Conservation (phyloP, 805 yeast genomes). For the Metschnikowia amazonensis region DNA sequence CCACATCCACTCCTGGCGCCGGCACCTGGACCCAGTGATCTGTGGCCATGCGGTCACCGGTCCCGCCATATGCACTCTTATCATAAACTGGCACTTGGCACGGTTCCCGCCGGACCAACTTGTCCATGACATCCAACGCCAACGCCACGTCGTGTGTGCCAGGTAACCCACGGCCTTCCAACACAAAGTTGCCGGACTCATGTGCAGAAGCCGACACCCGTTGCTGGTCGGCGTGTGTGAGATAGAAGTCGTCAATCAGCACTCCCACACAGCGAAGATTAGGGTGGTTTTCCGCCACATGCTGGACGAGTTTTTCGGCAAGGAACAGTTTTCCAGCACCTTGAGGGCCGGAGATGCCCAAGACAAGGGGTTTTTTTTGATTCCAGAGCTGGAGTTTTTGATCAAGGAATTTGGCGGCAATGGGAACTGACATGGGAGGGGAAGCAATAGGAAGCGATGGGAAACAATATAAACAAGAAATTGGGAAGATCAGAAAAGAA, state of each 20-base stretch:
- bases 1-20: constrained; percentile 49
- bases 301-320: constrained; percentile 37
- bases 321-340: constrained; percentile 74
- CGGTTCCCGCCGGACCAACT: constrained; percentile 22
- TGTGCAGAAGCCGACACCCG: constrained; percentile 33
- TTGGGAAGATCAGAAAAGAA: no score
- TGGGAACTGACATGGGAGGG: not conserved
- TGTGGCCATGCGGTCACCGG: constrained; percentile 65
- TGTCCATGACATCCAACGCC: constrained; percentile 32
- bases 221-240: constrained; percentile 60
- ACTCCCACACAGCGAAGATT: constrained; percentile 41
- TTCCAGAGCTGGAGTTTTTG: constrained; percentile 7
- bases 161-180: constrained; percentile 84
- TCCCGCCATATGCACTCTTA: constrained; percentile 65
- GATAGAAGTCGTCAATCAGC: constrained; percentile 85
- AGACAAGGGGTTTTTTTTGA: constrained; percentile 39
- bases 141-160: constrained; percentile 82
- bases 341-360: constrained; percentile 69
- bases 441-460: no score
- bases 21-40: constrained; percentile 33
- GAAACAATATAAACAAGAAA: no score
- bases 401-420: constrained; percentile 12
- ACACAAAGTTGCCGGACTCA: constrained; percentile 42
- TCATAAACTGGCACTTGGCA: constrained; percentile 65
- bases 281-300: constrained; percentile 35